Percentiles rank a stretch among this genome's conserved stretches.
Conservation (phyloP, 129 eudicot species). For the Gnaphalium uliginosum region DNA sequence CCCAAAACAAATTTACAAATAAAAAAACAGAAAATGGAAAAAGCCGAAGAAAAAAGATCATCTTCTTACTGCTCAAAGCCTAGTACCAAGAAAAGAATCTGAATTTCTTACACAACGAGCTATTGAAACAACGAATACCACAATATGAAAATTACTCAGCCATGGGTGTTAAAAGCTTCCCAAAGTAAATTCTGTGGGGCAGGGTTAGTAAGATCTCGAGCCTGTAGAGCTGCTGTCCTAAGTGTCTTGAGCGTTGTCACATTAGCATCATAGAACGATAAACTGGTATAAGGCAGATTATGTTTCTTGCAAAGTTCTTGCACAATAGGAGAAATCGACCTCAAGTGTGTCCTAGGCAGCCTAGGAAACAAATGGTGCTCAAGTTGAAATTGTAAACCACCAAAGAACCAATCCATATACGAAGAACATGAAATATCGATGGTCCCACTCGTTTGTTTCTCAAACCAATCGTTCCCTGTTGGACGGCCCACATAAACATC, state of each 20-base stretch:
- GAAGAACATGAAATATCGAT: conserved; percentile 70
- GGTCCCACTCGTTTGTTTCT: conserved; percentile 87
- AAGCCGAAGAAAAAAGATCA: conserved; percentile 1
- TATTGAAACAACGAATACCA: not conserved
- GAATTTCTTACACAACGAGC: not conserved
- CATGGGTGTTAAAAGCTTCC: conserved; percentile 98
- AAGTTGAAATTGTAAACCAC: conserved; percentile 88
- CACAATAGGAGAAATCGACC: conserved; percentile 75
- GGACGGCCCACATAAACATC: conserved; percentile 83
- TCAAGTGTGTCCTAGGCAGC: conserved; percentile 80
- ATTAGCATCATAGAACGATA: conserved; percentile 77
- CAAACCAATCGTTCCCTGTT: conserved; percentile 82
- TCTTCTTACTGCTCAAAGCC: conserved; percentile 12
- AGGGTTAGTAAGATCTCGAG: conserved; percentile 53
- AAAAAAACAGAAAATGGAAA: not conserved
- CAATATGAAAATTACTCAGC: conserved; percentile 33
- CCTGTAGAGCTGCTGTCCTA: conserved; percentile 75
- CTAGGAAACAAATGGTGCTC: conserved; percentile 96
- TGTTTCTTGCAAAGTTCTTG: conserved; percentile 85
- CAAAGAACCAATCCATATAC: conserved; percentile 91
- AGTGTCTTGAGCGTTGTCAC: conserved; percentile 63
- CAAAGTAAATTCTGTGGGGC: conserved; percentile 63
- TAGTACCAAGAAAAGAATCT: conserved; percentile 19
- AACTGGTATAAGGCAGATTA: conserved; percentile 71
- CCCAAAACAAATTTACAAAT: conserved; percentile 12